Evolutionary conservation across 768 basidiomycete species (phyloP).

Genomic region (Atractiella rhizophila): DNA sequence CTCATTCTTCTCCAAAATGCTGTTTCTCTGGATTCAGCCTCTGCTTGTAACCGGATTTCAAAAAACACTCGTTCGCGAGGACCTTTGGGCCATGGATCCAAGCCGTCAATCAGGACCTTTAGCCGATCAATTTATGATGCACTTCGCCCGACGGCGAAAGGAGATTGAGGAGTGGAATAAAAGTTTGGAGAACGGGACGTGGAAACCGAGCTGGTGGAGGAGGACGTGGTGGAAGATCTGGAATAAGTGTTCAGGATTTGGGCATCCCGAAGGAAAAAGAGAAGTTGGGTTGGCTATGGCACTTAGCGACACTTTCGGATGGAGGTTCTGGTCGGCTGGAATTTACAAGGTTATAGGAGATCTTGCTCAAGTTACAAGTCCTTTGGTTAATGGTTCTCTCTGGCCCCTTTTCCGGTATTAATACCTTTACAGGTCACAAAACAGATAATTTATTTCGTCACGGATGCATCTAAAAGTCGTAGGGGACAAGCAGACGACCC

Average conservation of each 20-base stretch:
- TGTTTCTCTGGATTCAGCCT: conserved; percentile 35
- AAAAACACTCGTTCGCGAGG: conserved; percentile 44
- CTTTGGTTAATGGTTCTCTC: too few species aligned
- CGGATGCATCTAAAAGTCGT: conserved; percentile 34
- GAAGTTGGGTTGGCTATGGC: conserved; percentile 33
- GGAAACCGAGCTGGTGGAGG: conserved; percentile 29
- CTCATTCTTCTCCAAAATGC: conserved; percentile 34
- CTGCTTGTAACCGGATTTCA: conserved; percentile 36
- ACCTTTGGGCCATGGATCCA: conserved; percentile 42
- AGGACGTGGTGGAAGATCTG: conserved; percentile 37
- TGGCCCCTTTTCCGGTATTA: too few species aligned
- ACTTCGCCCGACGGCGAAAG: conserved; percentile 30
- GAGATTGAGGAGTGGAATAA: conserved; percentile 43
- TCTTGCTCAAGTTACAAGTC: conserved; percentile 44
- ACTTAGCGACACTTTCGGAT: conserved; percentile 50
- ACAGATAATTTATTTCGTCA: conserved; percentile 45
- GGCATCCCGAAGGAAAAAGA: too few species aligned
- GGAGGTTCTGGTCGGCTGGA: conserved; percentile 54
- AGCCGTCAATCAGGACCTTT: conserved; percentile 30
- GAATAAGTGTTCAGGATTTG: too few species aligned
- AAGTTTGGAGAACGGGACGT: conserved; percentile 38
- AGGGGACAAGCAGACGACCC: conserved; percentile 22
- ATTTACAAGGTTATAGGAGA: conserved; percentile 40
- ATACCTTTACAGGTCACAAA: too few species aligned
- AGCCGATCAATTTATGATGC: conserved; percentile 31